These are phyloP conservation scores for Puccinia triticina DNA, from an alignment of 1,284 basidiomycete species.

Conservation along the genomic window DNA sequence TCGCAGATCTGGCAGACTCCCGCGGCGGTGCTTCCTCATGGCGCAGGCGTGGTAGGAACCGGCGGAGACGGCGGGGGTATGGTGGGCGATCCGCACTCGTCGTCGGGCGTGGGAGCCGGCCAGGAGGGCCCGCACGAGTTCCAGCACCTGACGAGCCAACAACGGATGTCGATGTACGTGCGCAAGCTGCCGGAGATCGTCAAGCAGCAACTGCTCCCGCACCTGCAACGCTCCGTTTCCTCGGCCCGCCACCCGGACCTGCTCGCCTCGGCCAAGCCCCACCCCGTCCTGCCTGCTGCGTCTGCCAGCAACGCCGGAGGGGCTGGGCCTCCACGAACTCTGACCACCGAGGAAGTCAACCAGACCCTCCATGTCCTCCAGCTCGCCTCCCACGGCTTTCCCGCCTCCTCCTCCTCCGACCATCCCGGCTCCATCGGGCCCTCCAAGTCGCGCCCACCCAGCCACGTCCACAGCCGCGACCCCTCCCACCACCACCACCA, in stretches of 20 bases:
- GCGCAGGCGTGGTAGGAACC: slow-evolving; percentile 44
- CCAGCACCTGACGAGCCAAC: slow-evolving; percentile 29
- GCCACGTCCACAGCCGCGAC: slow-evolving; percentile 31
- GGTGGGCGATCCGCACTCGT: neutral
- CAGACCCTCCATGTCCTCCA: slow-evolving; percentile 45
- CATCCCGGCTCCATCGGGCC: neutral
- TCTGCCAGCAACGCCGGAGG: neutral
- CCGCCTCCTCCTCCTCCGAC: slow-evolving; percentile 31
- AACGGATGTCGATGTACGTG: slow-evolving; percentile 51
- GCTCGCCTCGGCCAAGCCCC: neutral
- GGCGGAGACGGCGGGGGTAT: slow-evolving; percentile 56
- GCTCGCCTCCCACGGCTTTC: slow-evolving; percentile 34
- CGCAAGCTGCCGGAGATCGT: slow-evolving; percentile 56
- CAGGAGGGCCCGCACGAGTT: neutral
- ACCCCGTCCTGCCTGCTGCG: neutral
- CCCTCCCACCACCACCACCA: slow-evolving; percentile 8
- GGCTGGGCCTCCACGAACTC: slow-evolving; percentile 13
- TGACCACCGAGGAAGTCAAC: slow-evolving; percentile 46
- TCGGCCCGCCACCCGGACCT: neutral
- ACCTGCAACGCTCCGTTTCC: slow-evolving; percentile 44
- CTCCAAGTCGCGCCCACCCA: neutral
- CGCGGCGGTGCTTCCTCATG: slow-evolving; percentile 71
- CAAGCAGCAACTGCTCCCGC: slow-evolving; percentile 58
- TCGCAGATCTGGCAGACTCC: slow-evolving; percentile 95
- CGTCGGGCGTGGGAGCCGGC: neutral